Evolutionary conservation across 768 basidiomycete genomes (phyloP).

Genomic region (Nidula microcarpa): DNA sequence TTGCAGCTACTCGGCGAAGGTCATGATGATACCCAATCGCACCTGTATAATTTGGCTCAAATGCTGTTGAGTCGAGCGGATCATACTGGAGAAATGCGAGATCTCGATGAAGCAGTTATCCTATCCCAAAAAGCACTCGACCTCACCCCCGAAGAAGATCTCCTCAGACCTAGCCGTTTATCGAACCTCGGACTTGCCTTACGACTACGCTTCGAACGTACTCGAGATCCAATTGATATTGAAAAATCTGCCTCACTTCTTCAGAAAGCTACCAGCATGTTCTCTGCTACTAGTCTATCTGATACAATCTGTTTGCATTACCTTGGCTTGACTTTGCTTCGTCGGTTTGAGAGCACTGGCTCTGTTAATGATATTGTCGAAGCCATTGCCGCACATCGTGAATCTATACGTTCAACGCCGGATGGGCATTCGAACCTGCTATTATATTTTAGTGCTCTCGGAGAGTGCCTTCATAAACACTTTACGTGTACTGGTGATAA

Average conservation of each 20-base stretch:
- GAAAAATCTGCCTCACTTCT: not conserved
- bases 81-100: not conserved
- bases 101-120: not conserved
- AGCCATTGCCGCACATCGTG: not conserved
- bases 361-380: slow-evolving; percentile 6
- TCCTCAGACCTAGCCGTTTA: not conserved
- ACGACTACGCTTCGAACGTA: not conserved
- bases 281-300: not conserved
- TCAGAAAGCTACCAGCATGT: not conserved
- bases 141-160: not conserved
- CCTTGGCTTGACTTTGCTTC: slow-evolving; percentile 11
- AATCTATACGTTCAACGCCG: not conserved
- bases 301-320: not conserved
- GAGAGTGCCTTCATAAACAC: not conserved
- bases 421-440: not conserved
- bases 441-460: not conserved
- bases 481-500: not conserved
- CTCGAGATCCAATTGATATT: not conserved
- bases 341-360: slow-evolving; percentile 3
- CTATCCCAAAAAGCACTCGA: not conserved
- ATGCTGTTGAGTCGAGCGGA: not conserved
- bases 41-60: not conserved
- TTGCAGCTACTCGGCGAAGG: not conserved
- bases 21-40: not conserved
- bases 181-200: not conserved